phyloP scores from a whole-genome alignment of 2,329 filamentous ascomycete genomes.

The Emmonsiellopsis sp. region DNA sequence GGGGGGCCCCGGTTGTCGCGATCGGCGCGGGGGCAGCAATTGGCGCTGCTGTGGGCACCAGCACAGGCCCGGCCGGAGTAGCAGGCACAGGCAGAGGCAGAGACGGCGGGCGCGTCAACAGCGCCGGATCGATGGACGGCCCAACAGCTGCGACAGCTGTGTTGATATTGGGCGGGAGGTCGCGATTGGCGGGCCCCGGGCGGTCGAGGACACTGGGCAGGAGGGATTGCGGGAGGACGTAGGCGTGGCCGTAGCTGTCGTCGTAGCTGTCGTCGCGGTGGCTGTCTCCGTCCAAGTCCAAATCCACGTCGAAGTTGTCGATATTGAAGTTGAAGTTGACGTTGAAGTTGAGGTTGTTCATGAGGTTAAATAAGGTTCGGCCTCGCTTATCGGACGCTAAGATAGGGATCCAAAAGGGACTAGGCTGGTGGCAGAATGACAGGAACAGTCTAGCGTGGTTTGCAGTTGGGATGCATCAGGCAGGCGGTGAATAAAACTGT shows the following conservation, averaged over 20 bases:
- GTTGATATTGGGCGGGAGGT: not conserved
- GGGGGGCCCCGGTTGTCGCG: not conserved
- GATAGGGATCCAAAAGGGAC: not conserved
- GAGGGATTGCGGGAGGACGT: not conserved
- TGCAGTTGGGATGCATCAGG: not conserved
- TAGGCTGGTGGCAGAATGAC: no score
- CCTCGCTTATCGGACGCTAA: not conserved
- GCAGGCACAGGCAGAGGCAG: no score
- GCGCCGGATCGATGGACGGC: not conserved
- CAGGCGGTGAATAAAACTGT: slow-evolving; percentile 13
- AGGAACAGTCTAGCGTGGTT: not conserved
- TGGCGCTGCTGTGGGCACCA: no score
- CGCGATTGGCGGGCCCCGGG: not conserved
- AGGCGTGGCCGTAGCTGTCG: not conserved
- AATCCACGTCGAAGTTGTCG: not conserved
- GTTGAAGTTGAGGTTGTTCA: not conserved
- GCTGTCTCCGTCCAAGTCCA: no score
- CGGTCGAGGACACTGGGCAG: not conserved
- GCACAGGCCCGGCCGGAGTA: no score
- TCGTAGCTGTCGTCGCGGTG: not conserved
- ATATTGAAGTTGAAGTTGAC: not conserved
- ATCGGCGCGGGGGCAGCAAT: not conserved
- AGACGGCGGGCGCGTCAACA: no score
- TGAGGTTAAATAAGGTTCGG: not conserved
- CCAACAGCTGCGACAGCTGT: not conserved